Base-by-base conservation (phyloP, 129 eudicot species). In the Flaveria linearis region DNA sequence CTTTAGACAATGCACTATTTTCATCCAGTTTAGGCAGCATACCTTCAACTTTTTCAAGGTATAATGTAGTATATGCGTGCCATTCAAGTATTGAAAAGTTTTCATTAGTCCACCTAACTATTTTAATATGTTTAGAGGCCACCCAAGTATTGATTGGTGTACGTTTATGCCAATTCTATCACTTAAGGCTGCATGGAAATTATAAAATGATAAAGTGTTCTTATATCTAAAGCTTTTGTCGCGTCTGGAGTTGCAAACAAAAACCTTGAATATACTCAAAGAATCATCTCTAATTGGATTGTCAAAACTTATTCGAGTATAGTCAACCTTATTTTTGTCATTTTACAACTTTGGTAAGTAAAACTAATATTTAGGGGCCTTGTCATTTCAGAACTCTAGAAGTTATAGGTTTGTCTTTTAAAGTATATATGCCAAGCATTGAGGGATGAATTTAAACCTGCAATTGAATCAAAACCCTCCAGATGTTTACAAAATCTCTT, bases 1-100 rank as follows among this genome's bases (percentile, higher is more conserved):
- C 46, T 66, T 39, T 66, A 66, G 71, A 17, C 71, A 17, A 5
- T 66, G 23, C 12, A 64, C 15, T 36, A 8, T 66, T 66, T 66
- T 15, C 16, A 18, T 30, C 3, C 46, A 30, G 7, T n/a, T 16
- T 39, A 66, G 49, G 28, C 28, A n/a, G 28, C 50, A 66, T 39
- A 9, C 50, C 5, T 30, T 30, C 16, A 30, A 60, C 41, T 30
- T 64, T 60, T 66, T 39, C 50, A n/a, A 66, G 15, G 30, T 49
- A 66, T 66, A 10, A 39, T 36, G 50, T 66, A 28, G 50, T 66
- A 28, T 63, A 16, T 10, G 22, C 5, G 26, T 5, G 66, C 66
- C 66, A 23, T 15, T 36, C n/a, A 60, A 60, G 16, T 60, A 60
- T 23, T 60, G 41, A 23, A 23, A 25, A 18, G 26, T 56, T 56